Conservation (phyloP, 2,329 filamentous ascomycete species). For the Trichoderma sp. region DNA sequence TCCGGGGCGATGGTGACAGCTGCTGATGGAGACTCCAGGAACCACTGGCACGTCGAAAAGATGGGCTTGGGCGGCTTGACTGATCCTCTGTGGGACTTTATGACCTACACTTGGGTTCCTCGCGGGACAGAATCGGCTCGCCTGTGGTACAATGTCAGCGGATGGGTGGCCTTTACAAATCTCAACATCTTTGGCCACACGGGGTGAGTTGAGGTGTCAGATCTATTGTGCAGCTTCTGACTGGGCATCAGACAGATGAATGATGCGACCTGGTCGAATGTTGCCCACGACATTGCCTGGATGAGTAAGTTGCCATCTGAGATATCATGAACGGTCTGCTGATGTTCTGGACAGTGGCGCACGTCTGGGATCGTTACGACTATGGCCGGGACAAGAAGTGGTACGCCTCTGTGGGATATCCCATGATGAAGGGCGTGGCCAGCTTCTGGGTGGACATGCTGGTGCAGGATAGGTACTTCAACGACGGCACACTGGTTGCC, state of each 20-base stretch:
- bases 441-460: slow-evolving; percentile 60
- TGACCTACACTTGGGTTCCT: slow-evolving; percentile 56
- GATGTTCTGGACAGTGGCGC: slow-evolving; percentile 44
- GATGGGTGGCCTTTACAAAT: slow-evolving; percentile 61
- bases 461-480: slow-evolving; percentile 51
- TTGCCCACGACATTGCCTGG: slow-evolving; percentile 22
- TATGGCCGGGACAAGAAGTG: slow-evolving; percentile 53
- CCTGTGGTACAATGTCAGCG: slow-evolving; percentile 56
- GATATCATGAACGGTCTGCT: background rate
- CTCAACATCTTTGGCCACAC: slow-evolving; percentile 63
- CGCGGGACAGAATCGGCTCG: slow-evolving; percentile 56
- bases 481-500: slow-evolving; percentile 56
- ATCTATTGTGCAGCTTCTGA: background rate
- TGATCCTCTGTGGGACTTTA: slow-evolving; percentile 54
- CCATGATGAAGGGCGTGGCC: slow-evolving; percentile 55
- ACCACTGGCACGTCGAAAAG: slow-evolving; percentile 59
- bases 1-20: too few species aligned
- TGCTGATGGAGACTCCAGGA: slow-evolving; percentile 38
- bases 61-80: slow-evolving; percentile 53
- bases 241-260: slow-evolving; percentile 15
- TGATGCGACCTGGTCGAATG: slow-evolving; percentile 20
- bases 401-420: slow-evolving; percentile 53
- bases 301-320: slow-evolving; percentile 43
- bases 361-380: slow-evolving; percentile 60
- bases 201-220: slow-evolving; percentile 30